Evolutionary conservation across 495 filamentous ascomycete genomes (phyloP).

Genomic region (Corynascus novoguineensis): DNA sequence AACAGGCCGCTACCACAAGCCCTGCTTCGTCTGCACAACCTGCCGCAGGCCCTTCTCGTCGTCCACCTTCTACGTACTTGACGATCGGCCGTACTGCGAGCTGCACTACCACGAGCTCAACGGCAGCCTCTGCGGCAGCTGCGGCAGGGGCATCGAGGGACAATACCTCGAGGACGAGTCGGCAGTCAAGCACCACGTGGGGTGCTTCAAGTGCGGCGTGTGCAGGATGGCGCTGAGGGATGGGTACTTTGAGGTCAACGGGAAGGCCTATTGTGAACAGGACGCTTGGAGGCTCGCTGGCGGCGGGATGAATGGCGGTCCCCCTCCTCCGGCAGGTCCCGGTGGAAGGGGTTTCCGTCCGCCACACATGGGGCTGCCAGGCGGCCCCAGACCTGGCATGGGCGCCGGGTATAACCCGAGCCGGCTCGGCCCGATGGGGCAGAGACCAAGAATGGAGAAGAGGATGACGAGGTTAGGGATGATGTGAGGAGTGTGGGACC

Average conservation of each 20-base stretch:
- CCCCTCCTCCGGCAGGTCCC: neutral
- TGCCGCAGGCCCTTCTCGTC: constrained; percentile 79
- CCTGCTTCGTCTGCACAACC: constrained; percentile 86
- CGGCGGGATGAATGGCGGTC: constrained; percentile 20
- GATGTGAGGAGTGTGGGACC: constrained; percentile 57
- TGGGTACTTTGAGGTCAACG: constrained; percentile 56
- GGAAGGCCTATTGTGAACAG: constrained; percentile 68
- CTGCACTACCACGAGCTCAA: constrained; percentile 92
- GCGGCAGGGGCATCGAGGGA: constrained; percentile 83
- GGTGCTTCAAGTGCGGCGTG: constrained; percentile 75
- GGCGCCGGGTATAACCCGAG: constrained; percentile 9
- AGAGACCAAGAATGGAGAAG: constrained; percentile 55
- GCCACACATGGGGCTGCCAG: constrained; percentile 6
- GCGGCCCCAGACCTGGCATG: neutral
- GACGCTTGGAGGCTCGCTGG: constrained; percentile 62
- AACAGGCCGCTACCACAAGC: constrained; percentile 88
- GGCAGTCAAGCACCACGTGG: constrained; percentile 74
- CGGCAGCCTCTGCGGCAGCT: constrained; percentile 72
- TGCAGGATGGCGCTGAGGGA: constrained; percentile 55
- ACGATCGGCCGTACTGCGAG: constrained; percentile 83
- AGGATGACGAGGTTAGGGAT: constrained; percentile 83
- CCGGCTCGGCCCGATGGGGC: constrained; percentile 19
- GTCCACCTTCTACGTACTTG: constrained; percentile 84
- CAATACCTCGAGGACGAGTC: constrained; percentile 85
- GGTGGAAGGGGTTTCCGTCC: neutral